Evolutionary conservation across 2,329 filamentous ascomycete genomes (phyloP).

Genomic region (Apiospora arundinis): DNA sequence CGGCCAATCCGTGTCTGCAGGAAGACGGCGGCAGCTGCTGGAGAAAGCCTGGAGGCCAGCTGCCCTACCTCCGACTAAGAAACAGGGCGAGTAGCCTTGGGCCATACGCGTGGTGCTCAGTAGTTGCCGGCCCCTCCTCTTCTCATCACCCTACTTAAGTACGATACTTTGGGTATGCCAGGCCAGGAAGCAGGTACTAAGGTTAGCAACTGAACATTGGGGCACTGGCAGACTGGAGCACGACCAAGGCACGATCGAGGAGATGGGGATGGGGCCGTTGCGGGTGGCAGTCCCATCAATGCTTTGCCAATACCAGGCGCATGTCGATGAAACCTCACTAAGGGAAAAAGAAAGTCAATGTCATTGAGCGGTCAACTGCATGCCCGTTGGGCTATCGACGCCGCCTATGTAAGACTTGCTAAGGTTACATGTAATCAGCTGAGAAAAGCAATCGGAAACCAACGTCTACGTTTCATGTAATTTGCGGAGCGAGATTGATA

Average conservation of each 20-base stretch:
- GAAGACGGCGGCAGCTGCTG: background rate
- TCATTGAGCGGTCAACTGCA: slow-evolving; percentile 18
- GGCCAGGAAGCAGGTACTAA: background rate
- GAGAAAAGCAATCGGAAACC: slow-evolving; percentile 3
- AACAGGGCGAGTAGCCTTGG: background rate
- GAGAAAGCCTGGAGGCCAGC: background rate
- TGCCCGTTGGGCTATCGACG: background rate
- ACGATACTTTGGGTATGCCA: background rate
- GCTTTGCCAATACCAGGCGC: slow-evolving; percentile 5
- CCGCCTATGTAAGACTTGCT: background rate
- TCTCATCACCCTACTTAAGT: background rate
- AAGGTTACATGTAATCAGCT: background rate
- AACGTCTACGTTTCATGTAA: slow-evolving; percentile 10
- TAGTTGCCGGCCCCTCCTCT: background rate
- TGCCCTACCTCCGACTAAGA: background rate
- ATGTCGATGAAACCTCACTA: slow-evolving; percentile 8
- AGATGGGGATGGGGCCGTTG: background rate
- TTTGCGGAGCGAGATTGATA: background rate
- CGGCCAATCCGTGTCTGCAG: slow-evolving; percentile 13
- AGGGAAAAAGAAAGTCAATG: slow-evolving; percentile 14
- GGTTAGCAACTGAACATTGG: background rate
- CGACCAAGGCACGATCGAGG: slow-evolving; percentile 4
- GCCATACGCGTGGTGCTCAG: background rate
- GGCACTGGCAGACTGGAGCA: background rate
- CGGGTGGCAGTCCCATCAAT: slow-evolving; percentile 5